phyloP scores from a whole-genome alignment of 345 rosid genomes.

The Durio zibethinus region DNA sequence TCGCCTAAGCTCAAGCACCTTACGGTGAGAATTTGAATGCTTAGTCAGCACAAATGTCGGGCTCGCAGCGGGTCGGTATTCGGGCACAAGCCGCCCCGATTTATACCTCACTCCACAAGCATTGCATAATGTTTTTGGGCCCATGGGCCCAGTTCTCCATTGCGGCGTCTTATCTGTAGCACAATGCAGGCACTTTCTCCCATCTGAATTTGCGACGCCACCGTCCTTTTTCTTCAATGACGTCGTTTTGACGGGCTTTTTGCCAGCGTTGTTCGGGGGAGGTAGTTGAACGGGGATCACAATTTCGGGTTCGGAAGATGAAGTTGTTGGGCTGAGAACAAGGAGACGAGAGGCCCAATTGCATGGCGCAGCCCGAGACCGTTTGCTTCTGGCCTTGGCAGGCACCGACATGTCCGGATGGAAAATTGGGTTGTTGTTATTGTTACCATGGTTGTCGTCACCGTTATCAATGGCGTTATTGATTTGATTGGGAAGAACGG shows the following conservation, averaged over 20 bases:
- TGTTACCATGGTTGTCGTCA: not conserved
- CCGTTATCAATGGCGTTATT: not conserved
- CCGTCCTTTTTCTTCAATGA: slow-evolving; percentile 42
- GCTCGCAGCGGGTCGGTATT: slow-evolving; percentile 77
- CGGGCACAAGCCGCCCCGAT: slow-evolving; percentile 74
- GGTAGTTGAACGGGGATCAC: slow-evolving; percentile 9
- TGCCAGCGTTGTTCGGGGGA: slow-evolving; percentile 15
- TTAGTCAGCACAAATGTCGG: slow-evolving; percentile 66
- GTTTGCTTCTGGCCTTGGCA: slow-evolving; percentile 93
- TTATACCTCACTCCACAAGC: slow-evolving; percentile 87
- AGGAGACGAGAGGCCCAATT: slow-evolving; percentile 87
- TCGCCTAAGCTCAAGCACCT: slow-evolving; percentile 62
- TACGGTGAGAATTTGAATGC: slow-evolving; percentile 76
- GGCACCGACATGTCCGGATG: slow-evolving; percentile 70
- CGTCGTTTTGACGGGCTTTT: slow-evolving; percentile 29
- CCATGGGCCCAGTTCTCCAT: slow-evolving; percentile 85
- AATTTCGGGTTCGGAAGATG: slow-evolving; percentile 32
- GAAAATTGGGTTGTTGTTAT: slow-evolving; percentile 37
- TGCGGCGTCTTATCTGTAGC: slow-evolving; percentile 81
- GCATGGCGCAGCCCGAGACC: slow-evolving; percentile 75
- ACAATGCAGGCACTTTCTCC: slow-evolving; percentile 63
- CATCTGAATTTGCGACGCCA: slow-evolving; percentile 30
- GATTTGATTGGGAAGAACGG: slow-evolving; percentile 6
- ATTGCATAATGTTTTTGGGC: slow-evolving; percentile 82
- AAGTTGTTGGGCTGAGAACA: slow-evolving; percentile 38